Evolutionary conservation across 2,329 filamentous ascomycete genomes (phyloP).

Genomic region (Colletotrichum spaethianum): DNA sequence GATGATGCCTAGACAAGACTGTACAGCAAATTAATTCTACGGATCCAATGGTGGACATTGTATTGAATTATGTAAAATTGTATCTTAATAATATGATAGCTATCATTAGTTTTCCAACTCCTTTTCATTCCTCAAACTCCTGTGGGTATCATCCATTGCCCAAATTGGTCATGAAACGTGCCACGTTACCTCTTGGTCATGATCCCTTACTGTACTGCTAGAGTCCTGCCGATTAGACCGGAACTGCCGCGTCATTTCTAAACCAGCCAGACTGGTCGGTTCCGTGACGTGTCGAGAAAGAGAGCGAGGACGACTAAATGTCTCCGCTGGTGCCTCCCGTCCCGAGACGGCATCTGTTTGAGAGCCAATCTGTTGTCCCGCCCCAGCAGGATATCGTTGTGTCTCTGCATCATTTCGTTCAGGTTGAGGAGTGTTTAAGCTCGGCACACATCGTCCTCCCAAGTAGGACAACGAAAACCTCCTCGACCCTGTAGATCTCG

Average conservation of each 20-base stretch:
- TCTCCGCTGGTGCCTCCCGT: not conserved
- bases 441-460: not conserved
- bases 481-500: slow-evolving; percentile 5
- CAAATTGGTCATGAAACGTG: slow-evolving; percentile 23
- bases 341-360: not conserved
- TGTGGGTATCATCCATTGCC: slow-evolving; percentile 24
- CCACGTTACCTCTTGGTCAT: slow-evolving; percentile 18
- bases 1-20: not conserved
- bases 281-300: slow-evolving; percentile 9
- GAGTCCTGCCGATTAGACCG: not conserved
- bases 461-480: slow-evolving; percentile 4
- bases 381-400: not conserved
- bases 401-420: not conserved
- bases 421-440: not conserved
- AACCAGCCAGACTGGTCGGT: not conserved
- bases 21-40: not conserved
- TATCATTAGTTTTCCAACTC: not conserved
- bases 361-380: not conserved
- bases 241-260: not conserved
- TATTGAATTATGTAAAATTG: not conserved
- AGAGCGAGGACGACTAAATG: not conserved
- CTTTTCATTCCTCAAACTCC: slow-evolving; percentile 5
- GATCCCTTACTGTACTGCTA: not conserved
- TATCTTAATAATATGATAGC: no score
- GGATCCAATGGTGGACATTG: not conserved